phyloP scores from a whole-genome alignment of 1,284 basidiomycete species.

The Microbotryomycetes sp. region DNA sequence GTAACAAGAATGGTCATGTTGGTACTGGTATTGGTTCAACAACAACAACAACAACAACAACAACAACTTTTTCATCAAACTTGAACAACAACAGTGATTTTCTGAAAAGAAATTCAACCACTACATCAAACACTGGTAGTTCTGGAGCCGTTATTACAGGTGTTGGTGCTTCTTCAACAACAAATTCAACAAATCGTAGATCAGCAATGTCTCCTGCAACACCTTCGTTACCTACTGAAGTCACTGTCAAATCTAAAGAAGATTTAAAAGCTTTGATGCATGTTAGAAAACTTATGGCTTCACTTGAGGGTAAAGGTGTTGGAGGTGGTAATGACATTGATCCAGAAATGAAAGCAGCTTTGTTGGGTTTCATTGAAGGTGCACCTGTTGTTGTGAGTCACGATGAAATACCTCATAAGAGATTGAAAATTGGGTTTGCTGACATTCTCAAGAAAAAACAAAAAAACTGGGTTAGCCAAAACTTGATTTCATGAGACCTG shows the following conservation, averaged over 20 bases:
- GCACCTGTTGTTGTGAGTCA: conserved; percentile 25
- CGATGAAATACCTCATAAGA: not conserved
- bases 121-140: too few relatives aligned
- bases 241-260: conserved; percentile 25
- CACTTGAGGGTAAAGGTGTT: not conserved
- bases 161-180: too few relatives aligned
- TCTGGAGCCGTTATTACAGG: too few relatives aligned
- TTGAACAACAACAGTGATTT: too few relatives aligned
- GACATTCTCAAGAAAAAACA: too few relatives aligned
- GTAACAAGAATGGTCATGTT: too few relatives aligned
- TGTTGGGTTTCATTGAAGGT: conserved; percentile 28
- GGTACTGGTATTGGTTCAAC: too few relatives aligned
- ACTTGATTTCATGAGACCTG: conserved; percentile 15
- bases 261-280: conserved; percentile 29
- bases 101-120: too few relatives aligned
- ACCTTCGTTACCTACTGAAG: conserved; percentile 3
- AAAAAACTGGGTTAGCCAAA: too few relatives aligned
- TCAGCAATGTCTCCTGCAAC: not conserved
- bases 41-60: too few relatives aligned
- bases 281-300: conserved; percentile 19
- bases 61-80: too few relatives aligned
- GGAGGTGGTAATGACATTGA: not conserved
- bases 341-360: conserved; percentile 8
- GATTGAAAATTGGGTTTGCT: not conserved
- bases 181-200: too few relatives aligned